A percentile compares a stretch with the other conserved stretches of the same genome.
These are phyloP conservation scores for Pichia insulana DNA, from an alignment of 805 yeast species.

Conservation along the genomic window DNA sequence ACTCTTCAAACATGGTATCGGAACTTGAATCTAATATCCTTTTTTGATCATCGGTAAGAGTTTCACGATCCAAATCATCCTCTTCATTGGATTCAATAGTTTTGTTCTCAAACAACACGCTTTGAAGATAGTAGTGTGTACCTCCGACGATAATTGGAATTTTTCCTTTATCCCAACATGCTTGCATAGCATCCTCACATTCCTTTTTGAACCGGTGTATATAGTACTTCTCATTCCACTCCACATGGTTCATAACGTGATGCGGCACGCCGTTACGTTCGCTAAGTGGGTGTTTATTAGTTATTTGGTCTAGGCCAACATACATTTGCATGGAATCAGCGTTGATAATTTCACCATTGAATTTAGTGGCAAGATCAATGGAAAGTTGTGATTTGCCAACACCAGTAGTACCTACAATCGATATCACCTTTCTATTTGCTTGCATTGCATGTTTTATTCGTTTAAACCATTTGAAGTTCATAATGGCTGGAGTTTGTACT, in stretches of 20 bases:
- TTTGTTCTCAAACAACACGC: constrained; percentile 61
- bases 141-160: constrained; percentile 91
- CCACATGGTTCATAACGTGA: constrained; percentile 79
- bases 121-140: constrained; percentile 86
- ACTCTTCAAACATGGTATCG: constrained; percentile 37
- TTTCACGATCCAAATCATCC: constrained; percentile 8
- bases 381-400: constrained; percentile 90
- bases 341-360: constrained; percentile 84
- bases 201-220: constrained; percentile 73
- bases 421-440: constrained; percentile 17
- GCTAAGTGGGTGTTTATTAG: constrained; percentile 82
- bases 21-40: constrained; percentile 48
- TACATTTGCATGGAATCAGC: constrained; percentile 98
- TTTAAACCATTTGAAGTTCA: not conserved
- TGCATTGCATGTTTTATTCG: constrained; percentile 1
- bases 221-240: constrained; percentile 74
- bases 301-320: constrained; percentile 58
- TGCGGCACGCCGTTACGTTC: constrained; percentile 74
- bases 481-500: too few relatives aligned
- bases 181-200: constrained; percentile 53
- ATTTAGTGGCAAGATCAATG: constrained; percentile 65
- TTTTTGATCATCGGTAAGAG: constrained; percentile 27
- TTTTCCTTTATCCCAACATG: constrained; percentile 58
- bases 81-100: constrained; percentile 32
- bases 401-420: constrained; percentile 76